Evolutionary conservation across 139 green algal genomes (phyloP), one percentile per base, ranked within the genome.

Genomic region (Chlorella sorokiniana): DNA sequence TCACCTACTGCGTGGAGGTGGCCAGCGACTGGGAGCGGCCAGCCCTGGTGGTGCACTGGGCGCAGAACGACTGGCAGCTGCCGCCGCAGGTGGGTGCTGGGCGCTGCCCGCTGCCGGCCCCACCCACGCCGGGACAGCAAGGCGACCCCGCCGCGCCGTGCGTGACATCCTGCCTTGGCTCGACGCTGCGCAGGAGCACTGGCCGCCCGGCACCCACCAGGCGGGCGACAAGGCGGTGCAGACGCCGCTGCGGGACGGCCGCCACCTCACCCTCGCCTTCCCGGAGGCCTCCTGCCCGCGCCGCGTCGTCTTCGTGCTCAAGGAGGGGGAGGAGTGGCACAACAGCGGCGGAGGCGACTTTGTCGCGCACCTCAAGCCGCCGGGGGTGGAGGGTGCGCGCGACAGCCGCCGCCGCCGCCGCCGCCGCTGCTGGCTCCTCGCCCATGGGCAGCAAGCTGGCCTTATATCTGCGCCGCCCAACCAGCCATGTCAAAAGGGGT

Each of bases 21-120:
- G 4, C 31, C 9, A 65, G 25, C 11, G 45, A 78, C 31, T 2
- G 65, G 0, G 7, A 65, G 16, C 44, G 82, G 7, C 51, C 63
- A 52, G 63, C 62, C 51, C 78, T 87, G 23, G 56, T 91, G 71
- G 83, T 97, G 83, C 93, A 97, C 84, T 97, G 93, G 93, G 92
- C 80, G 0, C 63, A 93, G 11, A 89, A 97, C 69, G 91, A 95
- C 73, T 97, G 93, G 93, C n/a, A 74, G 5, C 81, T 88, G 48
- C 85, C 91, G 4, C 44, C 87, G 2, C 62, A 87, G 52, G 82
- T 61, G 27, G 54, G 69, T 71, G 64, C n/a, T n/a, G n/a, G n/a
- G n/a, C n/a, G n/a, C n/a, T n/a, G n/a, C n/a, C n/a, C n/a, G n/a
- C n/a, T n/a, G n/a, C n/a, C n/a, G n/a, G n/a, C n/a, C n/a, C n/a